phyloP scores from a whole-genome alignment of 371 early-diverging fungal genomes.

The Rhizoclosmatium hyalinum region DNA sequence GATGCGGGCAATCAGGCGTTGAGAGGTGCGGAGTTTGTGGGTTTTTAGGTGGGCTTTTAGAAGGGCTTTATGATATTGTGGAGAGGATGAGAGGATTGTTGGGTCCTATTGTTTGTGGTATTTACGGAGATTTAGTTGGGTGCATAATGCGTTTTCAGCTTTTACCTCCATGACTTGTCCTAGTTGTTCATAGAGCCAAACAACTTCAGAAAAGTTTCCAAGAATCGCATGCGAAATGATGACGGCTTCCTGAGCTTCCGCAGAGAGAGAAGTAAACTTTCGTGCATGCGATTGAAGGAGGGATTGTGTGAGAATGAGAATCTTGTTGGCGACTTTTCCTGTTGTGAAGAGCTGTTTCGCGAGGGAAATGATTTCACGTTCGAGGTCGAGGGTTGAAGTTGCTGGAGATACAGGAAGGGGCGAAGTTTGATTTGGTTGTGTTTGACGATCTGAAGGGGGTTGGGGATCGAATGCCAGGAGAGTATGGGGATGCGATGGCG shows the following conservation, averaged over 20 bases:
- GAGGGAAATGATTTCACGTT: conserved; percentile 18
- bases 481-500: neutral
- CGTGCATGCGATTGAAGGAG: neutral
- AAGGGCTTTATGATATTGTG: neutral
- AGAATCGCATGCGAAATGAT: conserved; percentile 25
- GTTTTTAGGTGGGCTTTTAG: neutral
- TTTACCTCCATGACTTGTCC: neutral
- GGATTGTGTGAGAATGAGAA: conserved; percentile 7
- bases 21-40: neutral
- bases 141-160: neutral
- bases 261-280: neutral
- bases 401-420: too few relatives aligned
- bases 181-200: conserved; percentile 11
- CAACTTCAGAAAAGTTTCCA: conserved; percentile 26
- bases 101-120: neutral
- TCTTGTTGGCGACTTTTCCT: conserved; percentile 29
- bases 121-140: too few relatives aligned
- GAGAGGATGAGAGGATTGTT: conserved; percentile 5
- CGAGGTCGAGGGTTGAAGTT: neutral
- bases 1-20: neutral
- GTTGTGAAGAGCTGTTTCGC: neutral
- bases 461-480: neutral
- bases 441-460: neutral
- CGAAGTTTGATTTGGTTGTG: neutral
- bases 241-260: conserved; percentile 3